These are phyloP conservation scores for Diphasiastrum complanatum DNA, from an alignment of 83 land plant genomes.

Conservation along the genomic window DNA sequence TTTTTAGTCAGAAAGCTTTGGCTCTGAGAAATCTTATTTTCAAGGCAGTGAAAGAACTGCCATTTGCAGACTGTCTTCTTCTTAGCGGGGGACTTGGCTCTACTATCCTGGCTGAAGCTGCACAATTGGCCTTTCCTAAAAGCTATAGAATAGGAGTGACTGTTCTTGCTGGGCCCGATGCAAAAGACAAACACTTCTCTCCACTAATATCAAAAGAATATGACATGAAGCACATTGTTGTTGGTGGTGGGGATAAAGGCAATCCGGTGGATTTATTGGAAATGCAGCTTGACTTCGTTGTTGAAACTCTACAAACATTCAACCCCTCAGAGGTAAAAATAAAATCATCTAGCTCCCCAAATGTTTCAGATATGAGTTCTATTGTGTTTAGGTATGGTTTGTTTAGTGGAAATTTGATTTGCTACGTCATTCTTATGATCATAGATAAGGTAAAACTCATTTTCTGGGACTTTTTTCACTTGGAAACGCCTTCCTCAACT, in stretches of 20 bases:
- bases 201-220: neutral
- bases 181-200: neutral
- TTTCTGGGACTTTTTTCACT: too few species aligned
- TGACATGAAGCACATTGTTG: neutral
- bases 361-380: too few species aligned
- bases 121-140: neutral
- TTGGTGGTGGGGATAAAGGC: slow-evolving; percentile 1
- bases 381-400: too few species aligned
- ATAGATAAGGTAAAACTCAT: too few species aligned
- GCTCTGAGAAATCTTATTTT: neutral
- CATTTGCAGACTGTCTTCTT: neutral
- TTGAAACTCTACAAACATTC: slow-evolving; percentile 3
- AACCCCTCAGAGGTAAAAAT: slow-evolving; percentile 6
- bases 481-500: too few species aligned
- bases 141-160: neutral
- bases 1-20: too few species aligned
- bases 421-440: too few species aligned
- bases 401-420: too few species aligned
- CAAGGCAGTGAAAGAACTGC: neutral
- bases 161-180: slow-evolving; percentile 7
- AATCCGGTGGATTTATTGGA: neutral
- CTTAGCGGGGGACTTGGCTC: slow-evolving; percentile 14
- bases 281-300: slow-evolving; percentile 1
- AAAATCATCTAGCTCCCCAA: too few species aligned
- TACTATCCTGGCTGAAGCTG: slow-evolving; percentile 5